Percentiles rank a stretch among this genome's conserved stretches.
These are phyloP conservation scores for Gossypium davidsonii DNA, from an alignment of 441 rosid species.

Conservation along the genomic window DNA sequence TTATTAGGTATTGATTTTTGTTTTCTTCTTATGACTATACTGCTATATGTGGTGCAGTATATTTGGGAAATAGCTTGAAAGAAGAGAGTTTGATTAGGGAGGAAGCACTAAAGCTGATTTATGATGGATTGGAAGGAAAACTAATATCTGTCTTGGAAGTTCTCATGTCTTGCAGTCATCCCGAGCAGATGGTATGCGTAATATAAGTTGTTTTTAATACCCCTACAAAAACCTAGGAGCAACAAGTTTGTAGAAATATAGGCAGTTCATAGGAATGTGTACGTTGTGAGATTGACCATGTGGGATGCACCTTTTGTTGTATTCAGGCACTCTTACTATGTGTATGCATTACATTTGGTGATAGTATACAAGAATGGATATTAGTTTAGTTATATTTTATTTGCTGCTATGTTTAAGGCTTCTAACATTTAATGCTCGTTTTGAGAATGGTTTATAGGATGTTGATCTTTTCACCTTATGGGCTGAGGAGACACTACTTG, in stretches of 20 bases:
- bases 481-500: constrained; percentile 92
- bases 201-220: constrained; percentile 1
- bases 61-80: constrained; percentile 38
- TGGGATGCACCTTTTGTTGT: background rate
- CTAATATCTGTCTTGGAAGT: constrained; percentile 49
- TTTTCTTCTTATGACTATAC: constrained; percentile 2
- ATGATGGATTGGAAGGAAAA: constrained; percentile 74
- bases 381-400: constrained; percentile 2
- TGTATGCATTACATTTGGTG: background rate
- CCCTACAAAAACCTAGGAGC: constrained; percentile 4
- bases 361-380: background rate
- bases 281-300: background rate
- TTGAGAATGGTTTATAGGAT: constrained; percentile 42
- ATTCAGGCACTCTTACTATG: background rate
- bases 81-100: constrained; percentile 41
- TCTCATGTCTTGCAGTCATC: constrained; percentile 57
- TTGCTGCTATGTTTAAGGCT: constrained; percentile 13
- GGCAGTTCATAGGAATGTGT: background rate
- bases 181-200: constrained; percentile 59
- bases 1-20: constrained; percentile 3
- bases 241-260: background rate
- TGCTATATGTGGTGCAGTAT: constrained; percentile 44
- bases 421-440: constrained; percentile 8
- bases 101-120: constrained; percentile 59
- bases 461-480: constrained; percentile 79